These are phyloP conservation scores for Rhodomyrtus tomentosa DNA, from an alignment of 345 rosid genomes.

Conservation along the genomic window DNA sequence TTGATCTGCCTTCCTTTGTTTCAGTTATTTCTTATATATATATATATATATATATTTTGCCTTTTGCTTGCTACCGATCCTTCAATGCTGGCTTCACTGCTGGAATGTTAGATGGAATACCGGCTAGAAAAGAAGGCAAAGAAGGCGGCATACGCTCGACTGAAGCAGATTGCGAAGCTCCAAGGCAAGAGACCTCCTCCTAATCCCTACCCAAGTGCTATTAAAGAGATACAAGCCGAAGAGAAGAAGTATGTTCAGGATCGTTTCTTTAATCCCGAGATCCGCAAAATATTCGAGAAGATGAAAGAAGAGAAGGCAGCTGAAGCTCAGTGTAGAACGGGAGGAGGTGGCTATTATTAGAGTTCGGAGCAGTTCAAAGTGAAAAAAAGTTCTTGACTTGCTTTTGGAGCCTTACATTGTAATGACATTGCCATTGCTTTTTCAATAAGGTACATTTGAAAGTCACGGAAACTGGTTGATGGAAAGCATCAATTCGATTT, in stretches of 20 bases:
- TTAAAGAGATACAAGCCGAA: slow-evolving; percentile 51
- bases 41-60: too few relatives aligned
- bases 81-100: neutral
- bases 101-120: slow-evolving; percentile 55
- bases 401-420: neutral
- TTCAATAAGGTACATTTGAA: neutral
- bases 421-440: neutral
- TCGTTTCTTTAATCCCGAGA: slow-evolving; percentile 38
- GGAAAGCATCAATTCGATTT: too few relatives aligned
- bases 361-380: neutral
- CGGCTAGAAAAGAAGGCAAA: slow-evolving; percentile 42
- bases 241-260: slow-evolving; percentile 37
- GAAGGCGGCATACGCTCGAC: slow-evolving; percentile 58
- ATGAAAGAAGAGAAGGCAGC: slow-evolving; percentile 54
- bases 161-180: slow-evolving; percentile 49
- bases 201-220: slow-evolving; percentile 57
- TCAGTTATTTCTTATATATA: neutral
- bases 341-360: slow-evolving; percentile 13
- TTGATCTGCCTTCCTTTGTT: neutral
- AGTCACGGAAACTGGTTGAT: too few relatives aligned
- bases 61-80: neutral
- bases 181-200: slow-evolving; percentile 76
- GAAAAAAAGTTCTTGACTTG: neutral
- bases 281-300: slow-evolving; percentile 31
- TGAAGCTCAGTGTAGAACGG: slow-evolving; percentile 31